Evolutionary conservation across 2,329 filamentous ascomycete species (phyloP).

Genomic region (Apiospora arundinis): DNA sequence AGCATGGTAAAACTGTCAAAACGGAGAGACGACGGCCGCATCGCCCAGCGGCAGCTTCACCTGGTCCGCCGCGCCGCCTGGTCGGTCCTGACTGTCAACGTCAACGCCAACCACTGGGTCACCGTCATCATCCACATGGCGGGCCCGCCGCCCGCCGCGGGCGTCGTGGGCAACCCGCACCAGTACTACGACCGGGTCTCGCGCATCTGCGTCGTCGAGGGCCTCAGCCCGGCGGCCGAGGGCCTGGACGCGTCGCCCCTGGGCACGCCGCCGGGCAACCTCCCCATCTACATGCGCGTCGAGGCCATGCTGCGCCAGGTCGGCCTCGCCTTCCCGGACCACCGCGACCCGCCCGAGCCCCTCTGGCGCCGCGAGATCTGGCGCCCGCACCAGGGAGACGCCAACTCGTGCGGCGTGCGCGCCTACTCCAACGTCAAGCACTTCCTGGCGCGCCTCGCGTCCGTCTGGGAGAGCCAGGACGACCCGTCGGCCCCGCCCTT

Average conservation of each 20-base stretch:
- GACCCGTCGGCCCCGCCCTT: neutral
- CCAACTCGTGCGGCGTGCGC: neutral
- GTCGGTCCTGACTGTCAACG: neutral
- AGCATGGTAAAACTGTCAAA: too few species aligned
- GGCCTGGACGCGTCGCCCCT: too few species aligned
- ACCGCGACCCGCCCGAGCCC: too few species aligned
- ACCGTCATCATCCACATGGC: neutral
- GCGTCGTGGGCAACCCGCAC: neutral
- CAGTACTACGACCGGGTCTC: neutral
- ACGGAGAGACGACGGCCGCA: too few species aligned
- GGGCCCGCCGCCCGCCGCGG: neutral
- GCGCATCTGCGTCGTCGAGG: neutral
- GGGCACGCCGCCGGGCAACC: too few species aligned
- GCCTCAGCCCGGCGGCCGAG: too few species aligned
- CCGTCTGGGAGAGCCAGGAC: neutral
- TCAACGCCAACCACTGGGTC: neutral
- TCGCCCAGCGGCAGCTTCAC: neutral
- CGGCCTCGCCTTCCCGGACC: neutral
- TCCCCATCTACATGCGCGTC: neutral
- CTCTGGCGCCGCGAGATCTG: neutral
- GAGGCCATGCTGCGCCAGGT: neutral
- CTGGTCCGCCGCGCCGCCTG: neutral
- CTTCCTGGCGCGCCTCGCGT: neutral
- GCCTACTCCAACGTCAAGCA: neutral
- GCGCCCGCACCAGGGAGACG: neutral